Evolutionary conservation across 305 asterid species (phyloP).

Genomic region (Fraxinus platypoda): DNA sequence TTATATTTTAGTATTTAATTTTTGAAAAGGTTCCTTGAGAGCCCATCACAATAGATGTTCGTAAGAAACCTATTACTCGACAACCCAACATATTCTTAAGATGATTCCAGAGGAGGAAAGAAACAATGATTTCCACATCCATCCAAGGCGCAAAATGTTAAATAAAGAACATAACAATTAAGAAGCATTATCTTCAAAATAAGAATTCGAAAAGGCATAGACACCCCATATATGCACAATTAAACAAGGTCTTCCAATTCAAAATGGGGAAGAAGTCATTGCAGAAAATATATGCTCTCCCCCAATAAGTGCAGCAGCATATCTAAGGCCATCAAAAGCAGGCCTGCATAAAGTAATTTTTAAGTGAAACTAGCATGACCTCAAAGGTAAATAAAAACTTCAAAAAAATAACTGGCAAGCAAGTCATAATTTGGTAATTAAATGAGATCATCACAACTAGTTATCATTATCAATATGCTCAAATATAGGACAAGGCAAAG

Average conservation of each 20-base stretch:
- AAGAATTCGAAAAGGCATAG: too few species aligned
- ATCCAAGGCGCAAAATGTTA: neutral
- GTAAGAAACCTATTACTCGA: neutral
- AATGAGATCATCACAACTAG: neutral
- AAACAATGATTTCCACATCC: neutral
- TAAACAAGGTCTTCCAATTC: neutral
- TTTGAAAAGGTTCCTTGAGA: neutral
- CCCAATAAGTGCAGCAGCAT: slow-evolving; percentile 93
- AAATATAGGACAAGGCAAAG: slow-evolving; percentile 6
- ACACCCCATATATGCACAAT: neutral
- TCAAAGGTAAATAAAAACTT: neutral
- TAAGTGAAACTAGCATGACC: slow-evolving; percentile 22
- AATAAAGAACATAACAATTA: neutral
- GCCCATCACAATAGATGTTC: neutral
- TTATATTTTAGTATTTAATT: neutral
- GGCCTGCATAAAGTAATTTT: slow-evolving; percentile 50
- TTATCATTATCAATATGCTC: neutral
- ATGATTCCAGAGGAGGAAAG: neutral
- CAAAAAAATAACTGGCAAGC: neutral
- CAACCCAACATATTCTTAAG: neutral
- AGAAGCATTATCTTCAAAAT: too few species aligned
- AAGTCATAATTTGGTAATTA: neutral
- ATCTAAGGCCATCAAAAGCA: slow-evolving; percentile 92
- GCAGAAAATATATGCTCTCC: slow-evolving; percentile 30
- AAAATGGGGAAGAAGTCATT: neutral